These are phyloP conservation scores for Hylodesmum podocarpum DNA, from an alignment of 306 rosid genomes.

Conservation along the genomic window DNA sequence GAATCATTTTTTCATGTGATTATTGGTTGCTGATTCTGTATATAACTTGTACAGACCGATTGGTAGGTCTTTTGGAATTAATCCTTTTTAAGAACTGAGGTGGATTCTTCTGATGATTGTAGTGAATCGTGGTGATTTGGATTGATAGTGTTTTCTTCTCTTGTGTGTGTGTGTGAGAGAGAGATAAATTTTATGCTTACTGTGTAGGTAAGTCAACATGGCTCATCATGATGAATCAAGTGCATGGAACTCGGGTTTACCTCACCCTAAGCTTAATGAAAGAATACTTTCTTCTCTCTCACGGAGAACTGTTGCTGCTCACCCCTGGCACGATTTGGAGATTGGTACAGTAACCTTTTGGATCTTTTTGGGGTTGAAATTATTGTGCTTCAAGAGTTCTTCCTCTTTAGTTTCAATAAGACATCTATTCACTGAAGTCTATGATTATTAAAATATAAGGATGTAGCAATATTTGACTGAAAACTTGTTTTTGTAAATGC, in stretches of 20 bases:
- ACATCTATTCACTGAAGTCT: background rate
- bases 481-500: conserved; percentile 40
- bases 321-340: conserved; percentile 98
- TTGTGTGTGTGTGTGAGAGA: background rate
- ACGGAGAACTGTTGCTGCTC: conserved; percentile 88
- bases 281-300: conserved; percentile 87
- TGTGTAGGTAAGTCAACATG: conserved; percentile 51
- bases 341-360: conserved; percentile 52
- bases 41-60: background rate
- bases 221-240: conserved; percentile 56
- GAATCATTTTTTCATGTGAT: background rate
- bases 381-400: background rate
- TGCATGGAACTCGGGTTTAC: conserved; percentile 33
- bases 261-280: conserved; percentile 65
- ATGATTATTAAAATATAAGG: background rate
- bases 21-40: background rate
- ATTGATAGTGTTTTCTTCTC: background rate
- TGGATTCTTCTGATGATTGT: conserved; percentile 7
- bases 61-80: background rate
- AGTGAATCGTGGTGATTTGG: background rate
- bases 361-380: background rate
- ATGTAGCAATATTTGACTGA: conserved; percentile 8
- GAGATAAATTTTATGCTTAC: background rate
- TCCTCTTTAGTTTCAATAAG: background rate
- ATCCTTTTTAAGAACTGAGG: background rate